Evolutionary conservation across 2,329 filamentous ascomycete species (phyloP).

Genomic region (Trichoderma pleuroti): DNA sequence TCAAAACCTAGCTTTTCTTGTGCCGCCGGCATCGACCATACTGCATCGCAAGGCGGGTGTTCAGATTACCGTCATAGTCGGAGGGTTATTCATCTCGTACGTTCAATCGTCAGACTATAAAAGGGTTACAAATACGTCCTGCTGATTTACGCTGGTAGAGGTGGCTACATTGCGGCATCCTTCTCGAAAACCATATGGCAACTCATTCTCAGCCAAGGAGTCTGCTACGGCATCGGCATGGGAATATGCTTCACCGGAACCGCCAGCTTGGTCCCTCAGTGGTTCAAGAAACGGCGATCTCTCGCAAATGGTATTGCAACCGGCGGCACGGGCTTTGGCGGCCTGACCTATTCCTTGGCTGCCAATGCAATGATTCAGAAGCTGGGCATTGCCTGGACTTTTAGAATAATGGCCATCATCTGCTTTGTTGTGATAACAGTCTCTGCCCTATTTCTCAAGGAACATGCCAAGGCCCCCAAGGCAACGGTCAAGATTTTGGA

Average conservation of each 20-base stretch:
- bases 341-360: conserved; percentile 64
- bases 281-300: conserved; percentile 67
- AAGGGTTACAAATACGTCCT: not conserved
- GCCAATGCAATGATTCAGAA: conserved; percentile 65
- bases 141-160: not conserved
- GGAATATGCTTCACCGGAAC: conserved; percentile 70
- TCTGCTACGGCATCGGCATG: conserved; percentile 73
- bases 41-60: not conserved
- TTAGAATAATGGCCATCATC: conserved; percentile 61
- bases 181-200: conserved; percentile 65
- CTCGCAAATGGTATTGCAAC: conserved; percentile 67
- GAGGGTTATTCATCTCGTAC: conserved; percentile 8
- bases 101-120: not conserved
- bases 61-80: not conserved
- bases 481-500: conserved; percentile 65
- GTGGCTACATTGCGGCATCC: conserved; percentile 58
- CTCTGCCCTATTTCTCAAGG: conserved; percentile 61
- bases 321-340: conserved; percentile 68
- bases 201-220: conserved; percentile 68
- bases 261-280: conserved; percentile 67
- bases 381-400: conserved; percentile 65
- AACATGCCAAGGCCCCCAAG: conserved; percentile 68
- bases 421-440: conserved; percentile 61
- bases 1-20: conserved; percentile 36
- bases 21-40: not conserved